Percentiles rank a stretch among this genome's conserved stretches.
Evolutionary conservation across 805 yeast species (phyloP).

Genomic region (Kuraishia hungarica): DNA sequence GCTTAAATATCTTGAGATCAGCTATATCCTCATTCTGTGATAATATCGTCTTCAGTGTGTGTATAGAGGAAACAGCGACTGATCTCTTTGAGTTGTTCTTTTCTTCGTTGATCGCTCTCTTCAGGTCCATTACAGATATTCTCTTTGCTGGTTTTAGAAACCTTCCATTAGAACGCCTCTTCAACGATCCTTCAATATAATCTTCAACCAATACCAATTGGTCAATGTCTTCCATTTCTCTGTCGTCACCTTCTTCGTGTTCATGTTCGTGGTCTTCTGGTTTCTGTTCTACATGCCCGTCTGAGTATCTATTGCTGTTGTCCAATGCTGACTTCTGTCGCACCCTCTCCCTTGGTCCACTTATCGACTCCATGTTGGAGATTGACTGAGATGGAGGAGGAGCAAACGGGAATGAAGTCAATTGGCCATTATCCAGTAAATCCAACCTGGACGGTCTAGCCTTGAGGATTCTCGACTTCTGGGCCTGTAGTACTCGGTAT

Average conservation of each 20-base stretch:
- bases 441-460: constrained; percentile 32
- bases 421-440: constrained; percentile 35
- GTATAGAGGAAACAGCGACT: background rate
- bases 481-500: background rate
- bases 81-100: background rate
- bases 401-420: constrained; percentile 44
- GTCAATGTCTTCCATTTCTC: constrained; percentile 2
- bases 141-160: constrained; percentile 8
- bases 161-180: background rate
- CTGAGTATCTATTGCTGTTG: background rate
- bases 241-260: constrained; percentile 18
- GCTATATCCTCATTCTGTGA: background rate
- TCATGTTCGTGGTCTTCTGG: constrained; percentile 16
- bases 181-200: constrained; percentile 29
- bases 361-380: constrained; percentile 5
- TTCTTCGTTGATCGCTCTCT: constrained; percentile 16
- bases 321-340: background rate
- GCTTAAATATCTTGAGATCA: constrained; percentile 2
- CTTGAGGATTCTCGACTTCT: background rate
- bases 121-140: constrained; percentile 25
- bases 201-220: constrained; percentile 44
- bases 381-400: constrained; percentile 28
- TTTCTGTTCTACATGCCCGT: background rate
- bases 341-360: constrained; percentile 1
- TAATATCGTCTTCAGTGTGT: background rate